Base-by-base conservation (phyloP, 1,139 yeast species). In the Debaryomyces subglobosus region DNA sequence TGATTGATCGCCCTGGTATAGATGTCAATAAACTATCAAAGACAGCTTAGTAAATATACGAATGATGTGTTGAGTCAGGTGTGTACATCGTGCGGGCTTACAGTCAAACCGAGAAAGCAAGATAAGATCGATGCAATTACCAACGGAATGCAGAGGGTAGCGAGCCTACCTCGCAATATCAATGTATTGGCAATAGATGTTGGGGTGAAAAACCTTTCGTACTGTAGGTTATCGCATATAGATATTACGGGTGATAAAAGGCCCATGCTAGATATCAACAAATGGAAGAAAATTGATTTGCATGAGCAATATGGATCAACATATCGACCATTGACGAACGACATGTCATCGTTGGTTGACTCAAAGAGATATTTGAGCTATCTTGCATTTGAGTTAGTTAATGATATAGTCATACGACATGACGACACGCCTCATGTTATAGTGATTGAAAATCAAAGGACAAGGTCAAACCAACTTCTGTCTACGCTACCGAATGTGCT, bases 181-280 rank as follows among this genome's bases (percentile, higher is more conserved):
- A 55, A 56, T 34, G 49, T 71, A 5, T 51, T 68, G 5, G 61
- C 75, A 10, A 62, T 74, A 10, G 79, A 74, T 52, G 63, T 74
- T 12, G 79, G 79, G 5, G 57, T 74, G 47, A 74, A 73, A 57
- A 73, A 74, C 57, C 72, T 74, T 49, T 65, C 77, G 3, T 73
- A 66, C 52, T 74, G 79, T 56, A 62, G 62, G 43, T 52, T 49
- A 58, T 29, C 39, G 45, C 49, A 44, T 33, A n/a, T 39, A 12
- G 27, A 20, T 10, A 16, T 29, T 3, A 10, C 12, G 32, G 27
- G 20, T 5, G n/a, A n/a, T 5, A 4, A 39, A 35, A 20, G 48
- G 45, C 44, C 62, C 55, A 2, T 13, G 44, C 12, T 42, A 27
- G 5, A 41, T 48, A 5, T 50, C 43, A 29, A 51, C 13, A 49